These are phyloP conservation scores for Cryptococcus sp. DNA, from an alignment of 1,284 basidiomycete genomes.

Conservation along the genomic window DNA sequence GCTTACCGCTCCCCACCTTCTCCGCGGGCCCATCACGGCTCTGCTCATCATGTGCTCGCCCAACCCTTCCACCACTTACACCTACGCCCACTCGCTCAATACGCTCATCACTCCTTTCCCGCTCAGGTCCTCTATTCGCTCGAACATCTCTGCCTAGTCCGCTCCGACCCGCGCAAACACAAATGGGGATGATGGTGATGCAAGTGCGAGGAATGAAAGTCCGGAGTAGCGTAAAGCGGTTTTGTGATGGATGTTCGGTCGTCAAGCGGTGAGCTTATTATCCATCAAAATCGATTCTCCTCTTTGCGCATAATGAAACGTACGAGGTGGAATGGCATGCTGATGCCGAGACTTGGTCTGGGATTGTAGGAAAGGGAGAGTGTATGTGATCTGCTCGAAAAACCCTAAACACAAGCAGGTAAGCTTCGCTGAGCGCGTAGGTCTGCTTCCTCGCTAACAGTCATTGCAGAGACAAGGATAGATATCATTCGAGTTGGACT, in stretches of 20 bases:
- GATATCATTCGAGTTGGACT: too few relatives aligned
- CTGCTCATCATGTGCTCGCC: constrained; percentile 23
- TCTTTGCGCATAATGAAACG: too few relatives aligned
- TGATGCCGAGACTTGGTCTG: background rate
- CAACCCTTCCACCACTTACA: constrained; percentile 7
- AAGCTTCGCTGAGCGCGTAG: constrained; percentile 28
- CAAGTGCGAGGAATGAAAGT: constrained; percentile 87
- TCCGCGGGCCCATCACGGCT: constrained; percentile 9
- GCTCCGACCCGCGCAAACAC: constrained; percentile 2
- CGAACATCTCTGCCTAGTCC: constrained; percentile 4
- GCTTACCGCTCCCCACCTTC: constrained; percentile 7
- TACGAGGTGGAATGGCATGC: constrained; percentile 2
- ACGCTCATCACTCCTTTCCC: constrained; percentile 8
- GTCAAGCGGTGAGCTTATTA: constrained; percentile 59
- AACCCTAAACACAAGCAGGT: constrained; percentile 99
- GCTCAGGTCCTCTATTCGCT: constrained; percentile 4
- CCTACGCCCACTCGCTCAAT: constrained; percentile 3
- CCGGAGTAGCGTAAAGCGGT: constrained; percentile 85
- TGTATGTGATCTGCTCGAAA: constrained; percentile 91
- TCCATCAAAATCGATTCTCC: too few relatives aligned
- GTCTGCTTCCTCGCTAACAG: too few relatives aligned
- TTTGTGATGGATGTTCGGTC: constrained; percentile 86
- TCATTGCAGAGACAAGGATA: too few relatives aligned
- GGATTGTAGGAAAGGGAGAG: constrained; percentile 71
- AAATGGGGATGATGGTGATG: constrained; percentile 7